phyloP scores from a whole-genome alignment of 179 eudicot species.

The Nepenthes alata region DNA sequence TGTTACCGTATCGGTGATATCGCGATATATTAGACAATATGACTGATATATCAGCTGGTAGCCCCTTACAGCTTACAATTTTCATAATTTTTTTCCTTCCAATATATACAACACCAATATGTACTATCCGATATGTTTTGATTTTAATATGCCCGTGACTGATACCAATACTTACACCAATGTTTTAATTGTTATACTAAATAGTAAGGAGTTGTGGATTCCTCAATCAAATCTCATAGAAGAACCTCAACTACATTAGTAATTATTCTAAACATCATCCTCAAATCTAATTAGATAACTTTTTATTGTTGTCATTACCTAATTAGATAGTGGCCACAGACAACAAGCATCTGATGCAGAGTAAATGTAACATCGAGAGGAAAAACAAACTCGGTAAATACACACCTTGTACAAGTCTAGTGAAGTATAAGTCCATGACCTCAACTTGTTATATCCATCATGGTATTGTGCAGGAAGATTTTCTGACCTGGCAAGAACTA shows the following conservation, averaged over 20 bases:
- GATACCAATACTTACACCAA: too few relatives aligned
- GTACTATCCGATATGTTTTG: too few relatives aligned
- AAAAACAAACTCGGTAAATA: not conserved
- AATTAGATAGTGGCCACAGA: not conserved
- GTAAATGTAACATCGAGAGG: not conserved
- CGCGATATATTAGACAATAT: too few relatives aligned
- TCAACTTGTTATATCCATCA: constrained; percentile 81
- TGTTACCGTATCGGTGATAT: too few relatives aligned
- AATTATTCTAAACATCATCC: not conserved
- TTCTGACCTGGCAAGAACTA: constrained; percentile 45
- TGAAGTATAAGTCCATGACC: constrained; percentile 88
- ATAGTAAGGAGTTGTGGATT: not conserved
- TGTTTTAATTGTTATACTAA: too few relatives aligned
- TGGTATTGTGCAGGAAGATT: constrained; percentile 68
- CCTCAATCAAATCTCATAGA: not conserved
- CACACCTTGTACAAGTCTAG: constrained; percentile 77
- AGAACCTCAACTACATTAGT: too few relatives aligned
- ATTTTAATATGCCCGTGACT: too few relatives aligned
- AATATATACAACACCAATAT: too few relatives aligned
- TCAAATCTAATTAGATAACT: not conserved
- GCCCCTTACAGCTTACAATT: too few relatives aligned
- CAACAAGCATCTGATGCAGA: not conserved
- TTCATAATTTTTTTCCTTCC: not conserved
- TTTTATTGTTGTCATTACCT: not conserved
- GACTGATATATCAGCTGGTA: too few relatives aligned